Conservation (phyloP, 805 yeast genomes). For the Kluyveromyces lactis region DNA sequence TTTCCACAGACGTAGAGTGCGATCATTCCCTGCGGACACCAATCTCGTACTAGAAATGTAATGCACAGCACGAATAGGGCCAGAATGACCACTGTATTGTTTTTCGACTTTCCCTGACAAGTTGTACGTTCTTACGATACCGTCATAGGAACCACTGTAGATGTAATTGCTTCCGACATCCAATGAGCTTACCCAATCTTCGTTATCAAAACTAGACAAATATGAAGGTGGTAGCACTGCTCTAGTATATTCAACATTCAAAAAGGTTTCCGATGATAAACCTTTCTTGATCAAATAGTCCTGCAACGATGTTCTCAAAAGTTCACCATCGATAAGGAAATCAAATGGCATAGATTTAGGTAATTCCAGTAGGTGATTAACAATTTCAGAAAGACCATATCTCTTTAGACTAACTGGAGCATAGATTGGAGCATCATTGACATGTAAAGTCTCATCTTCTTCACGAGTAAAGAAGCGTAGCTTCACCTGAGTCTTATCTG, state of each 20-base stretch:
- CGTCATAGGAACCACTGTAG: conserved; percentile 88
- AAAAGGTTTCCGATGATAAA: conserved; percentile 68
- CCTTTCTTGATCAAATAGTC: conserved; percentile 73
- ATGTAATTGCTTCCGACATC: conserved; percentile 39
- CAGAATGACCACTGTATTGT: conserved; percentile 82
- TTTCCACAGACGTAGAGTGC: conserved; percentile 85
- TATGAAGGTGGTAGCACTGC: conserved; percentile 93
- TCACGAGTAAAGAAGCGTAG: conserved; percentile 83
- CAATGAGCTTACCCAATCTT: conserved; percentile 87
- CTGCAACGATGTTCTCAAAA: conserved; percentile 69
- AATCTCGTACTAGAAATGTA: conserved; percentile 72
- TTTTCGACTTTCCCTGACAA: conserved; percentile 70
- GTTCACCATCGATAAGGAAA: conserved; percentile 77
- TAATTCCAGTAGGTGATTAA: conserved; percentile 67
- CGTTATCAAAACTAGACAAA: conserved; percentile 78
- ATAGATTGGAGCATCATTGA: conserved; percentile 71
- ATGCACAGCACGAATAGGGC: conserved; percentile 72
- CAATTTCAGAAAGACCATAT: conserved; percentile 90
- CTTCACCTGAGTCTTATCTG: conserved; percentile 59
- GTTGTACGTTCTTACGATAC: conserved; percentile 85
- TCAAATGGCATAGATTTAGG: conserved; percentile 82
- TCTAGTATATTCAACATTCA: conserved; percentile 82
- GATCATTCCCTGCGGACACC: conserved; percentile 82
- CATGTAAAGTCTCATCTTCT: conserved; percentile 61
- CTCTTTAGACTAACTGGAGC: conserved; percentile 84